Evolutionary conservation across 306 rosid genomes (phyloP).

Genomic region (Inga oerstediana): DNA sequence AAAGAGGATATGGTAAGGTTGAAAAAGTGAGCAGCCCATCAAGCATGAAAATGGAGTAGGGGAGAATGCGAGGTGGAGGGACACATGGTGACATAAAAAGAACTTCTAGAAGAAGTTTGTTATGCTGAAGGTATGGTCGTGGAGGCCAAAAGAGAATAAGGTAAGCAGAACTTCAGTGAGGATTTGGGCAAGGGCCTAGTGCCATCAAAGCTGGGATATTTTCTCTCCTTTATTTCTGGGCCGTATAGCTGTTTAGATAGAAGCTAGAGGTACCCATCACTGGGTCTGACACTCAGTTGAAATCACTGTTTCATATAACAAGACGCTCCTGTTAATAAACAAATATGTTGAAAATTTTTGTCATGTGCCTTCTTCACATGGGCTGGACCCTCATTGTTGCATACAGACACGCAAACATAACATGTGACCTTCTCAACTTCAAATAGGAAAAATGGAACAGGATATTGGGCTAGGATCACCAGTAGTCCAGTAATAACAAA

Average conservation of each 20-base stretch:
- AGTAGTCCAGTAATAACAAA: background rate
- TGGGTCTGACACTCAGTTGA: background rate
- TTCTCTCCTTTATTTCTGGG: background rate
- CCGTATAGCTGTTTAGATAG: background rate
- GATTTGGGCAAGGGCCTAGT: background rate
- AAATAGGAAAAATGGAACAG: conserved; percentile 1
- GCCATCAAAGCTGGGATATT: background rate
- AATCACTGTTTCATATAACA: background rate
- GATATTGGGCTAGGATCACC: background rate
- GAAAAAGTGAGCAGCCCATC: background rate
- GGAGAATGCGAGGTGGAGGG: background rate
- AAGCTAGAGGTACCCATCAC: background rate
- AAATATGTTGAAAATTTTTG: background rate
- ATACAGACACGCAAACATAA: background rate
- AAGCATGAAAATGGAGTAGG: background rate
- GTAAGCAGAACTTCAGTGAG: background rate
- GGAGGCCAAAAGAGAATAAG: background rate
- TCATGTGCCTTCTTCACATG: background rate
- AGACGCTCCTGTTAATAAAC: background rate
- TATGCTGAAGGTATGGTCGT: background rate
- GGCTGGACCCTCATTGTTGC: background rate
- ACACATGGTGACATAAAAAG: background rate
- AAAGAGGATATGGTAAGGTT: background rate
- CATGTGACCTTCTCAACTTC: background rate
- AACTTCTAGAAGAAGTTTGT: background rate